phyloP scores from a whole-genome alignment of 1,284 basidiomycete species.

The Sutorius eximius region DNA sequence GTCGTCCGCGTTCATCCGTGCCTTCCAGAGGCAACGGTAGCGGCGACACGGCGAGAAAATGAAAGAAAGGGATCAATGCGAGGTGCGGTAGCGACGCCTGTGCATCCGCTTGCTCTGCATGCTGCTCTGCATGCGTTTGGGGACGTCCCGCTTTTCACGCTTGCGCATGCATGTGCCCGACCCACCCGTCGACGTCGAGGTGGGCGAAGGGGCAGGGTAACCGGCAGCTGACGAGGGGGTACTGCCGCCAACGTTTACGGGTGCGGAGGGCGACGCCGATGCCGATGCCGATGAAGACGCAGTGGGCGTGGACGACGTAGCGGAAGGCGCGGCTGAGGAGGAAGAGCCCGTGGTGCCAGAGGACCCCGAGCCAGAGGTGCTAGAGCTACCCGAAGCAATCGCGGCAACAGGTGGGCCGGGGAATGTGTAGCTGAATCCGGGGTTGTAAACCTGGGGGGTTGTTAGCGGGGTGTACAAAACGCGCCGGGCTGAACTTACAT shows the following conservation, averaged over 20 bases:
- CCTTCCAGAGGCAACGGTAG: conserved; percentile 10
- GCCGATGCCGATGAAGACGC: not conserved
- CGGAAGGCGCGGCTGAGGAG: not conserved
- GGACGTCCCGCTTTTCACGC: conserved; percentile 16
- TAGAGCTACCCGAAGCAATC: conserved; percentile 14
- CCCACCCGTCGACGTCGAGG: conserved; percentile 7
- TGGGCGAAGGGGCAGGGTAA: conserved; percentile 3
- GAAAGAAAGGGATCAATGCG: conserved; percentile 10
- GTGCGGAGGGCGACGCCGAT: conserved; percentile 1
- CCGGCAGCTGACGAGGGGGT: conserved; percentile 3
- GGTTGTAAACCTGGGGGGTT: conserved; percentile 36
- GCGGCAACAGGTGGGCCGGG: conserved; percentile 38
- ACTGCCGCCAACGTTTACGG: not conserved
- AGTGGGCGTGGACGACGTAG: not conserved
- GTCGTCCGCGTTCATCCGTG: not conserved
- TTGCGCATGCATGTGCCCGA: conserved; percentile 12
- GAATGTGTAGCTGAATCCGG: conserved; percentile 35
- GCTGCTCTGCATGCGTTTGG: not conserved
- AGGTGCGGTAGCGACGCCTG: conserved; percentile 13
- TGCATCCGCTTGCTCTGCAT: conserved; percentile 21
- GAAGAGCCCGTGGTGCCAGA: conserved; percentile 2
- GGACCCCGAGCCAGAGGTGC: conserved; percentile 9
- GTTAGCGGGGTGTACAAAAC: not conserved
- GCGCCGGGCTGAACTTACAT: conserved; percentile 31
- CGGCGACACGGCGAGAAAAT: not conserved